Conservation (phyloP, 2,329 filamentous ascomycete species). For the Lachnellula cervina region DNA sequence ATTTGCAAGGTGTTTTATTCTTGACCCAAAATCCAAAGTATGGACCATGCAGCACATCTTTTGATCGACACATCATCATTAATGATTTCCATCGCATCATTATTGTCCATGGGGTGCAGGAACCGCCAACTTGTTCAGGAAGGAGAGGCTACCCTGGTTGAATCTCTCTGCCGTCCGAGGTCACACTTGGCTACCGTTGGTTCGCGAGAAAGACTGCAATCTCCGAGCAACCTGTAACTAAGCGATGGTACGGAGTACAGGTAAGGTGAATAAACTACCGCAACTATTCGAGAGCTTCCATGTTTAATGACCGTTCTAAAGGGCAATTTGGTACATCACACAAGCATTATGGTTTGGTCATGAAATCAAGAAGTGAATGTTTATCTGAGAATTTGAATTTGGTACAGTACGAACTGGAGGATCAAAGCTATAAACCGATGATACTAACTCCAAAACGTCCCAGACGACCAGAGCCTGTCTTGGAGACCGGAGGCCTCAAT, state of each 20-base stretch:
- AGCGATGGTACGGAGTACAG: not conserved
- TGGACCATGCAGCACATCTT: not conserved
- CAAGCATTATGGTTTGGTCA: not conserved
- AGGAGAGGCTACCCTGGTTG: not conserved
- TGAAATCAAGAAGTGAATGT: not conserved
- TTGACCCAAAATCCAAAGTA: not conserved
- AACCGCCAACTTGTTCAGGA: not conserved
- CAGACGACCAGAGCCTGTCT: not conserved
- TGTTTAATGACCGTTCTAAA: too few species aligned
- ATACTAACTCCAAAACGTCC: not conserved
- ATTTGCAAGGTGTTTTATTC: too few species aligned
- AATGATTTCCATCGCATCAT: not conserved
- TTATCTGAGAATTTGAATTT: slow-evolving; percentile 1
- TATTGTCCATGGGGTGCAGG: not conserved
- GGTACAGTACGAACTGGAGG: not conserved
- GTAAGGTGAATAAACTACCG: not conserved
- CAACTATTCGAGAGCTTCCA: too few species aligned
- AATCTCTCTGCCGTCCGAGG: not conserved
- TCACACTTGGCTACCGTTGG: not conserved
- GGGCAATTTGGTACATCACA: not conserved
- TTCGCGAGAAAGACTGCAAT: not conserved
- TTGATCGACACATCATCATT: not conserved
- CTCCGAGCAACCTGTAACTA: not conserved
- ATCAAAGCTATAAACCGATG: too few species aligned
- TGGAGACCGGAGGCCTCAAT: not conserved